Percentiles rank a stretch among this genome's conserved stretches.
phyloP scores from a whole-genome alignment of 441 rosid species.

The Bocquillonia castaneifolia region DNA sequence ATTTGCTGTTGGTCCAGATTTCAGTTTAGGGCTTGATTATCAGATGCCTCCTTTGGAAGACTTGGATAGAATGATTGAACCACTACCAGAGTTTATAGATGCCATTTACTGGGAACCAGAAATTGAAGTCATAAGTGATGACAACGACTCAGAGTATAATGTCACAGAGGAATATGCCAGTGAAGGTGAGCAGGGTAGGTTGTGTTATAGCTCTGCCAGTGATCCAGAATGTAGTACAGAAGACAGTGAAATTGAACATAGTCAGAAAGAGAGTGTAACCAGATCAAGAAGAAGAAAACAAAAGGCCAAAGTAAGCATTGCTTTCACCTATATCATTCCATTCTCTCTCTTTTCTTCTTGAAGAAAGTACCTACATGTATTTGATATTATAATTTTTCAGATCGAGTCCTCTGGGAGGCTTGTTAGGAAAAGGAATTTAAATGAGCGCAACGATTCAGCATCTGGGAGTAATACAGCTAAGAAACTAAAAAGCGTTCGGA shows the following conservation, averaged over 20 bases:
- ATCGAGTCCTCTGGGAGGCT: constrained; percentile 74
- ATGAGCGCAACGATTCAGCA: constrained; percentile 43
- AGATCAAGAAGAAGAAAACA: constrained; percentile 70
- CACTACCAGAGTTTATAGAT: constrained; percentile 75
- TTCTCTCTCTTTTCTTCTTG: neutral
- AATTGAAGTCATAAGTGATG: constrained; percentile 64
- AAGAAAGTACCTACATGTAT: constrained; percentile 9
- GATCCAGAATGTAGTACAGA: constrained; percentile 57
- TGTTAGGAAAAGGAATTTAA: constrained; percentile 69
- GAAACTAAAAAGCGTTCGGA: constrained; percentile 51
- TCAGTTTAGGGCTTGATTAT: constrained; percentile 75
- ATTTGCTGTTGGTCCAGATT: constrained; percentile 76
- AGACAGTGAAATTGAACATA: constrained; percentile 52
- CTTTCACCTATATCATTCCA: constrained; percentile 8
- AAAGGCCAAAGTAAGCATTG: constrained; percentile 54
- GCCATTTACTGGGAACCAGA: constrained; percentile 93
- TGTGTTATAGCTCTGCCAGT: constrained; percentile 52
- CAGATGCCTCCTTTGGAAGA: constrained; percentile 91
- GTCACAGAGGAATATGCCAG: constrained; percentile 65
- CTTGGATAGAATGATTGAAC: constrained; percentile 65
- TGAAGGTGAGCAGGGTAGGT: constrained; percentile 68
- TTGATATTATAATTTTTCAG: constrained; percentile 33
- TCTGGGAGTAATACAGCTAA: constrained; percentile 40
- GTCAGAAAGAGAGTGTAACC: constrained; percentile 52
- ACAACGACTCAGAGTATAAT: constrained; percentile 89